Base-by-base conservation (phyloP, 2,329 filamentous ascomycete species). In the Metarhizium humberi region DNA sequence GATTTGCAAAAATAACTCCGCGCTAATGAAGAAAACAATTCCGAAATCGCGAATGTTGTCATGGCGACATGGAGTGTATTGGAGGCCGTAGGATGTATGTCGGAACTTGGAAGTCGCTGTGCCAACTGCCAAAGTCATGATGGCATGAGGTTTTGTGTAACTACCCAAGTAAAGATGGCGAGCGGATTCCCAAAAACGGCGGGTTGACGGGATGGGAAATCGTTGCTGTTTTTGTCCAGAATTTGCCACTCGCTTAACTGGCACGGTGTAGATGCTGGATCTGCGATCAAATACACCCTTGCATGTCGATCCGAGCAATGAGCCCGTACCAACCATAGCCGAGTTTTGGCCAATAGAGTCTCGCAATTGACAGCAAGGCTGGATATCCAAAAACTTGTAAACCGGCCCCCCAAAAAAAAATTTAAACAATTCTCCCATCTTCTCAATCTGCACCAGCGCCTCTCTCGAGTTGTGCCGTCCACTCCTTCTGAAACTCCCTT, bases 401-500 rank as follows among this genome's bases (percentile, higher is more conserved):
- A 2, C 7, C 32, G 32, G 32, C 32, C 7, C 6, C 32, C 7
- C 3, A 20, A 34, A 11, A 48, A 32, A 16, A 14, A 32, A 32
- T 3, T 10, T 6, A 48, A 30, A 16, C 7, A 30, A 48, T 4
- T 8, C 10, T 16, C 6, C 18, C 4, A 16, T 30, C 6, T 25
- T 30, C 14, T 67, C 57, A 69, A 50, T 66, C 66, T 6, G 58
- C 59, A 4, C 60, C 58, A 16, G 65, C 61, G 51, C 57, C 50
- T 29, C 60, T 59, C 18, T 66, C 66, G 45, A 63, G 57, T 52
- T 70, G 66, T 25, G 63, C 61, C 1, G 67, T 64, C 78, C 80
- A 83, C 57, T 78, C 75, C 30, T 69, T 68, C 64, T 85, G 82
- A 50, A 85, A 77, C 50, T 77, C 75, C 56, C 75, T 69, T 1